These are phyloP conservation scores for Neurospora sp. DNA, from an alignment of 495 filamentous ascomycete genomes.

Conservation along the genomic window DNA sequence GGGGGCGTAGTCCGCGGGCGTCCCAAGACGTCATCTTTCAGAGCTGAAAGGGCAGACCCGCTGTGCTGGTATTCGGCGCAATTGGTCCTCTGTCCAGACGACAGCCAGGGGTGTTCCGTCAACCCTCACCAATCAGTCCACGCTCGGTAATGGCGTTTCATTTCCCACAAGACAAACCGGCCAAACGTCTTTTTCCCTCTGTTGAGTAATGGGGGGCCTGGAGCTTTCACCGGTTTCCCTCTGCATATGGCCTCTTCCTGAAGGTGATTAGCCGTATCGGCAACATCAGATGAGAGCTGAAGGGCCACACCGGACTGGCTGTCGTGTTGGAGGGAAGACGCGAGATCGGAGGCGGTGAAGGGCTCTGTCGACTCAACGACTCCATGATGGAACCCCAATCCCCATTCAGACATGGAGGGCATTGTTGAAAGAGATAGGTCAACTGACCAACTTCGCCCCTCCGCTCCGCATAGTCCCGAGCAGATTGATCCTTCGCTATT, in stretches of 20 bases:
- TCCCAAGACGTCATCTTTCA: not conserved
- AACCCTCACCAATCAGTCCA: not conserved
- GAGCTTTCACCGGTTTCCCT: not conserved
- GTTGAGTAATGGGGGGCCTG: not conserved
- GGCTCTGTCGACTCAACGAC: not conserved
- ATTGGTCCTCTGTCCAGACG: not conserved
- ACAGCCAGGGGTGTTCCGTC: not conserved
- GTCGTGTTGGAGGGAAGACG: not conserved
- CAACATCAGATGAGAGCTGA: not conserved
- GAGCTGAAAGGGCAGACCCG: not conserved
- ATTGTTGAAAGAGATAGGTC: not conserved
- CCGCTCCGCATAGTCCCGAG: not conserved
- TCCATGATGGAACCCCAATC: not conserved
- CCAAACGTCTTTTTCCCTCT: not conserved
- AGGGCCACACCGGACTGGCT: not conserved
- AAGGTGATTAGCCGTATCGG: not conserved
- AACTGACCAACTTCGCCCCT: not conserved
- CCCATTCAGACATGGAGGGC: not conserved
- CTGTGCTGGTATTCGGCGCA: not conserved
- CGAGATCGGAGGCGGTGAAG: not conserved
- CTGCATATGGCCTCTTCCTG: not conserved
- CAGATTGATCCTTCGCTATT: not conserved
- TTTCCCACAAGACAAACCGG: not conserved
- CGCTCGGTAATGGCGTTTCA: not conserved
- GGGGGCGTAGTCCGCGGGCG: not conserved